Evolutionary conservation across 768 basidiomycete species (phyloP).

Genomic region (Boletellus sp.): DNA sequence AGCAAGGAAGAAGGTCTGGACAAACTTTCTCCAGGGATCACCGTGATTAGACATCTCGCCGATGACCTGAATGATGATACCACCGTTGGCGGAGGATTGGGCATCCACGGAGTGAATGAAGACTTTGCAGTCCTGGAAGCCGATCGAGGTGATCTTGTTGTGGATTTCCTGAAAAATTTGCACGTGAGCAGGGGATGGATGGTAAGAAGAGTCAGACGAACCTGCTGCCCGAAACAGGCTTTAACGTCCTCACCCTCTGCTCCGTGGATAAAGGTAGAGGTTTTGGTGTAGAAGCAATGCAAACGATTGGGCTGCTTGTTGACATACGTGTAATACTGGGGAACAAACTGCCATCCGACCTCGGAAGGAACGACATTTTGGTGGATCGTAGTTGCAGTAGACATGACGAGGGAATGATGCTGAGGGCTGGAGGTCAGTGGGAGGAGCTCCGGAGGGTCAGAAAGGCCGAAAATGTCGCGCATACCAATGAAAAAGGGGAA

Average conservation of each 20-base stretch:
- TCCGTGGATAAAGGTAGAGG: constrained; percentile 94
- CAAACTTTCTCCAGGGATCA: constrained; percentile 96
- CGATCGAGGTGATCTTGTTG: constrained; percentile 90
- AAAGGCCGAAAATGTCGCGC: background rate
- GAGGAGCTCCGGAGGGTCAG: constrained; percentile 1
- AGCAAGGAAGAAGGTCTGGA: constrained; percentile 99
- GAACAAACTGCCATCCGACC: constrained; percentile 99
- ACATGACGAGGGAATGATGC: constrained; percentile 36
- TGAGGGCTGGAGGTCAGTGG: constrained; percentile 4
- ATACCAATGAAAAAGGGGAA: constrained; percentile 30
- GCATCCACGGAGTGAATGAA: constrained; percentile 99
- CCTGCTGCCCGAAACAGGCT: constrained; percentile 91
- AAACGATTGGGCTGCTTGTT: constrained; percentile 96
- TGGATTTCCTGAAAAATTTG: constrained; percentile 77
- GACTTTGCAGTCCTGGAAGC: constrained; percentile 95
- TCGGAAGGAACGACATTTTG: constrained; percentile 82
- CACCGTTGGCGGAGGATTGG: constrained; percentile 89
- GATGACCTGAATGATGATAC: constrained; percentile 98
- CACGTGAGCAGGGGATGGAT: constrained; percentile 3
- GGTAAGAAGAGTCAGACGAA: constrained; percentile 36
- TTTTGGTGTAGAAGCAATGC: constrained; percentile 99
- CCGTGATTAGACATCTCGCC: constrained; percentile 96
- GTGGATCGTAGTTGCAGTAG: constrained; percentile 44
- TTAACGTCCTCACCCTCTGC: constrained; percentile 93
- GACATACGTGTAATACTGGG: constrained; percentile 98